Base-by-base conservation (phyloP, 2,329 filamentous ascomycete genomes). In the Fusarium incarnatum region DNA sequence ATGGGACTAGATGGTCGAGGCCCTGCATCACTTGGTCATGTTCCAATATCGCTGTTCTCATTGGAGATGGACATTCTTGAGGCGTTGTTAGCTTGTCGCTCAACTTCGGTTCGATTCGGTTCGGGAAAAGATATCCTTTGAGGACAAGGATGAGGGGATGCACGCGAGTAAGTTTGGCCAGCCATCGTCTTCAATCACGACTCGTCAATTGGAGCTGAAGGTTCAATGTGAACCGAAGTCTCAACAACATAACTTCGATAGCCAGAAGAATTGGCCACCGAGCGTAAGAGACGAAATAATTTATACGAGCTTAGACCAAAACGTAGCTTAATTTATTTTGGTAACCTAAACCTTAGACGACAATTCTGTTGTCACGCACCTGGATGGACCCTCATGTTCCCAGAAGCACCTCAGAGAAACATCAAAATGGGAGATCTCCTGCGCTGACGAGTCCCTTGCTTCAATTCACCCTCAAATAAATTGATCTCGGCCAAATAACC, bases 81-180 rank as follows among this genome's bases (percentile, higher is more conserved):
- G 60, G 47, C 57, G 57, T 56, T 41, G 6, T 27, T 52, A 52
- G 49, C 32, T 41, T 10, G 34, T 63, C 48, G 58, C 60, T 56
- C n/a, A 37, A 48, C 20, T 59, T 64, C 52, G 60, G 60, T 46
- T 64, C 32, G 9, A 59, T 64, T 64, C 61, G 61, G 61, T 64
- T 64, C 60, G 61, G 61, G 23, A 46, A 41, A 63, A 10, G 20
- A 4, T 52, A 61, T 4, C 30, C 30, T 27, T 8, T n/a, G 30
- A 5, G 5, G 8, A 9, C 10, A n/a, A 6, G 27, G 5, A 15
- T 15, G 4, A 32, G 27, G 18, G 2, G 9, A 45, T 12, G 40
- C 6, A 41, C 40, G 28, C 27, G 50, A 45, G 27, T 54, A 44
- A 54, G 34, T 8, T 0, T 1, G 6, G 16, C 16, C 15, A 23